phyloP scores from a whole-genome alignment of 768 basidiomycete genomes.

The Lepiota venenata region DNA sequence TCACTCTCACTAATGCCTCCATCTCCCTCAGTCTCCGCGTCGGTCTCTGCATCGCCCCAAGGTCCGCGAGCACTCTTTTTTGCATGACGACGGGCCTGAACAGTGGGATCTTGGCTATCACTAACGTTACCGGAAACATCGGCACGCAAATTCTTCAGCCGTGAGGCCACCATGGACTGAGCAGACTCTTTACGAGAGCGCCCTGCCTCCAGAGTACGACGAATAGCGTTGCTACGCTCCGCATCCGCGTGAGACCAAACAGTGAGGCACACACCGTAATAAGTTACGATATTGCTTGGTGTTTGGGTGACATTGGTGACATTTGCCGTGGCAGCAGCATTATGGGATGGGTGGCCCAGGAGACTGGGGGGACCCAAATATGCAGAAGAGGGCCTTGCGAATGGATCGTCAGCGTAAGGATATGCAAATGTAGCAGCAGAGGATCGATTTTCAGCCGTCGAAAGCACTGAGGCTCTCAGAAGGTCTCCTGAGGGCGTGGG shows the following conservation, averaged over 20 bases:
- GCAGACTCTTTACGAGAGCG: constrained; percentile 78
- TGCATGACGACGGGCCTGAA: constrained; percentile 54
- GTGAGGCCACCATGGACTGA: constrained; percentile 66
- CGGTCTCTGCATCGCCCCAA: constrained; percentile 73
- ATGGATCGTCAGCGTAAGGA: constrained; percentile 75
- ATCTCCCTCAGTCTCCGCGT: constrained; percentile 72
- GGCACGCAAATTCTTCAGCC: constrained; percentile 61
- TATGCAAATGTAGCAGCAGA: constrained; percentile 72
- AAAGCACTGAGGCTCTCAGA: constrained; percentile 72
- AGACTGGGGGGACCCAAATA: constrained; percentile 78
- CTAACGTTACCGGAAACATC: constrained; percentile 43
- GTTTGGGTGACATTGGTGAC: constrained; percentile 29
- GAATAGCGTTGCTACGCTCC: constrained; percentile 80
- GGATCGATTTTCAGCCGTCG: constrained; percentile 55
- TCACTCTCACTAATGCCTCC: constrained; percentile 85
- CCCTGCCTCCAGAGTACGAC: constrained; percentile 76
- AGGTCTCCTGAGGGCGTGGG: constrained; percentile 71
- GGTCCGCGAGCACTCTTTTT: constrained; percentile 63
- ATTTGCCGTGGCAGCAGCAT: constrained; percentile 27
- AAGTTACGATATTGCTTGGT: constrained; percentile 55
- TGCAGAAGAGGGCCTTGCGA: constrained; percentile 74
- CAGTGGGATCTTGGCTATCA: constrained; percentile 49
- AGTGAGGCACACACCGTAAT: constrained; percentile 89
- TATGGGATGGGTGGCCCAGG: constrained; percentile 43
- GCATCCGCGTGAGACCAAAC: constrained; percentile 96